Evolutionary conservation across 805 yeast species (phyloP).

Genomic region (Kodamaea sagamina): DNA sequence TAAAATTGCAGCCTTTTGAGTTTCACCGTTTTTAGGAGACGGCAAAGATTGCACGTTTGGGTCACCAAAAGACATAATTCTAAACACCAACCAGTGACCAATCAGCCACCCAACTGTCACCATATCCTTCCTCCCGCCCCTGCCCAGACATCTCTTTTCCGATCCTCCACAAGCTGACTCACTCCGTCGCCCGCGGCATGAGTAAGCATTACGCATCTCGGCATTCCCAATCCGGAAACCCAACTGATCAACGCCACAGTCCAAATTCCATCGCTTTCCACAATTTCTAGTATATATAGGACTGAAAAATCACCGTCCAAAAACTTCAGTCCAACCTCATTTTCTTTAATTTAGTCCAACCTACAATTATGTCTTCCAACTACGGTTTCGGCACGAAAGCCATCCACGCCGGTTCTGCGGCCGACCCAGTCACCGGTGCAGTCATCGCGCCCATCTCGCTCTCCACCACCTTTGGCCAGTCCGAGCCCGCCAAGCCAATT

Average conservation of each 20-base stretch:
- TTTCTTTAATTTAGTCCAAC: slow-evolving; percentile 11
- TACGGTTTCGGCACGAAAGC: slow-evolving; percentile 76
- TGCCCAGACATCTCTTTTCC: too few relatives aligned
- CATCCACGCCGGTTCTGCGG: slow-evolving; percentile 77
- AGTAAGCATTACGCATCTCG: too few relatives aligned
- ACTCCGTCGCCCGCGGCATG: not conserved
- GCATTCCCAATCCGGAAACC: too few relatives aligned
- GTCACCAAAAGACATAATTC: too few relatives aligned
- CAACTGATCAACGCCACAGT: slow-evolving; percentile 1
- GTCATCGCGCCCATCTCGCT: slow-evolving; percentile 83
- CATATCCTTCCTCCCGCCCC: too few relatives aligned
- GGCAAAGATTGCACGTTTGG: too few relatives aligned
- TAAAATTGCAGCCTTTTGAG: too few relatives aligned
- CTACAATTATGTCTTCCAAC: slow-evolving; percentile 17
- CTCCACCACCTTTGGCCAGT: slow-evolving; percentile 83
- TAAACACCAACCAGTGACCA: too few relatives aligned
- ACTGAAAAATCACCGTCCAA: not conserved
- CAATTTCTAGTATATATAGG: not conserved
- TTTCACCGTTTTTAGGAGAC: too few relatives aligned
- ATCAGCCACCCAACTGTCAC: too few relatives aligned
- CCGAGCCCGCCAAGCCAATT: slow-evolving; percentile 72
- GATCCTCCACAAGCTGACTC: not conserved
- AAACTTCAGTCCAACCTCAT: slow-evolving; percentile 12
- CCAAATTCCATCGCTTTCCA: not conserved
- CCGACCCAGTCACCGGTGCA: slow-evolving; percentile 77